These are phyloP conservation scores for Amanita subjunquillea DNA, from an alignment of 768 basidiomycete genomes.

Conservation along the genomic window DNA sequence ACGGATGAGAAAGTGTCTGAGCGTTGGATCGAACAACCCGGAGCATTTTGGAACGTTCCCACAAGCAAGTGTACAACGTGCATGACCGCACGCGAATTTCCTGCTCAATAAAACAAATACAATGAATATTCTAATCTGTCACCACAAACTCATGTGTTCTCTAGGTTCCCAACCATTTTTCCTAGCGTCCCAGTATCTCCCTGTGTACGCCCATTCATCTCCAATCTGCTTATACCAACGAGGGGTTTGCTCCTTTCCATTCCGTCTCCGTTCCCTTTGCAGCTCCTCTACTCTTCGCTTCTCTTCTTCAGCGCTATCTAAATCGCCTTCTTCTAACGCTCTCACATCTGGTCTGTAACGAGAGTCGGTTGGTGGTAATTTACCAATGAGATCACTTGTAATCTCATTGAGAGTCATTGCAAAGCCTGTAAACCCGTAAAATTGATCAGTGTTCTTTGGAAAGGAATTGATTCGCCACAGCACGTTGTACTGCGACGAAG, in stretches of 20 bases:
- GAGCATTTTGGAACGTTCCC: background rate
- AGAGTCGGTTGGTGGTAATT: conserved; percentile 74
- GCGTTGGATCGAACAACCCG: background rate
- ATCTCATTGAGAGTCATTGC: conserved; percentile 78
- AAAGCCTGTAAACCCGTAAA: conserved; percentile 78
- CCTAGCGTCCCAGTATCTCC: conserved; percentile 80
- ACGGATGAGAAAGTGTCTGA: conserved; percentile 9
- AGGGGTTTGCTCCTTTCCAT: conserved; percentile 48
- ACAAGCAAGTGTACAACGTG: too few relatives aligned
- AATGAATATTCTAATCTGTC: conserved; percentile 11
- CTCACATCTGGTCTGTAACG: conserved; percentile 74
- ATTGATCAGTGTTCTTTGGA: conserved; percentile 57
- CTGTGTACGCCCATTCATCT: conserved; percentile 67
- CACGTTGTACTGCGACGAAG: conserved; percentile 57
- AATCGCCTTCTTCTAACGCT: conserved; percentile 68
- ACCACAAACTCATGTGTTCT: conserved; percentile 50
- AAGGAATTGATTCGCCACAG: conserved; percentile 74
- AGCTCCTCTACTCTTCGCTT: conserved; percentile 66
- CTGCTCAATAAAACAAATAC: background rate
- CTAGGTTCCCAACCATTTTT: conserved; percentile 48
- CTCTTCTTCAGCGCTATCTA: conserved; percentile 61
- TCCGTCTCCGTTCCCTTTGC: conserved; percentile 63
- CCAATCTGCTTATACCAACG: conserved; percentile 66
- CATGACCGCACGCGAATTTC: too few relatives aligned
- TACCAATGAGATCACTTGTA: conserved; percentile 49